These are phyloP conservation scores for Mycena haematopus DNA, from an alignment of 768 basidiomycete species.

Conservation along the genomic window DNA sequence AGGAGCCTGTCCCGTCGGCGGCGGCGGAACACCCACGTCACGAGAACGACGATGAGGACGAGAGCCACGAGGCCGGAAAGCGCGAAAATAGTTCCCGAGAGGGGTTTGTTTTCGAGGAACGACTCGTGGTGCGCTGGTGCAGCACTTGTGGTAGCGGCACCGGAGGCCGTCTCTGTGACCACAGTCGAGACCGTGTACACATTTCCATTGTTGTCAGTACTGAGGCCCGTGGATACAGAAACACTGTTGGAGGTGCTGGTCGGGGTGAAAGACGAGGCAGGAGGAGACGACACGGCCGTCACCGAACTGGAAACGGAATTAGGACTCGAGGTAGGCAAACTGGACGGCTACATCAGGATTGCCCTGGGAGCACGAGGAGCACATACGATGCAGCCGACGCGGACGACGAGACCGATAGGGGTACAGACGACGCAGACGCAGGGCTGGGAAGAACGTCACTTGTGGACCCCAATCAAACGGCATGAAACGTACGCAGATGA, in stretches of 20 bases:
- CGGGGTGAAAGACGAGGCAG: constrained; percentile 26
- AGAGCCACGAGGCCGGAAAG: constrained; percentile 56
- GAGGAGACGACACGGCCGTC: constrained; percentile 1
- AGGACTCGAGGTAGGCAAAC: constrained; percentile 1
- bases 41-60: constrained; percentile 48
- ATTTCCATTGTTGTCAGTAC: constrained; percentile 32
- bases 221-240: constrained; percentile 29
- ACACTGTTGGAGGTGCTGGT: constrained; percentile 20
- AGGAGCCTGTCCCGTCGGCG: constrained; percentile 48
- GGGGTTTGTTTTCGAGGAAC: constrained; percentile 71
- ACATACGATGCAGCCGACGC: not conserved
- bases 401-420: not conserved
- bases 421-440: not conserved
- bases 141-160: constrained; percentile 26
- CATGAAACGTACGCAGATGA: not conserved
- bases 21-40: constrained; percentile 57
- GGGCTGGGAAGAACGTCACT: not conserved
- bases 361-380: not conserved
- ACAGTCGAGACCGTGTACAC: constrained; percentile 41
- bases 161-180: constrained; percentile 36
- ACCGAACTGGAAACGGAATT: not conserved
- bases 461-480: not conserved
- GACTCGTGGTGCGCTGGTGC: constrained; percentile 31
- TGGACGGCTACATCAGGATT: not conserved
- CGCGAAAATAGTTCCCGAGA: constrained; percentile 65